A percentile compares a stretch with the other conserved stretches of the same genome.
These are phyloP conservation scores for Echites panduratus DNA, from an alignment of 257 asterid genomes.

Conservation along the genomic window DNA sequence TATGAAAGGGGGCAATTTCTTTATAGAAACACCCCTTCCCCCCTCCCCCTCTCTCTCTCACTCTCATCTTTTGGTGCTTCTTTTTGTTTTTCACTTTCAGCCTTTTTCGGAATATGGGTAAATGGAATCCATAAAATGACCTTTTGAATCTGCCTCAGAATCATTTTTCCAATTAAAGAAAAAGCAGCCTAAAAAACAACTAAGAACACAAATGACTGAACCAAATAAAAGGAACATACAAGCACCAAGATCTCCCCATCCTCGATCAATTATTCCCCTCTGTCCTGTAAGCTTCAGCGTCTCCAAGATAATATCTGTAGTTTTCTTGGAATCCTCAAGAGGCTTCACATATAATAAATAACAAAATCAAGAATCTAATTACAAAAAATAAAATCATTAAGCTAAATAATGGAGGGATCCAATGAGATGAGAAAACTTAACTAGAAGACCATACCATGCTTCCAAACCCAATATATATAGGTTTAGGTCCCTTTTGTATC, in stretches of 20 bases:
- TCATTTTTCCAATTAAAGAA: no score
- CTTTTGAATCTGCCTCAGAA: background rate
- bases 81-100: background rate
- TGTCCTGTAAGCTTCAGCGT: slow-evolving; percentile 80
- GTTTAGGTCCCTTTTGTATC: slow-evolving; percentile 75
- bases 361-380: background rate
- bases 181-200: background rate
- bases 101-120: background rate
- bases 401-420: background rate
- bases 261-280: slow-evolving; percentile 94
- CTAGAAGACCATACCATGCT: slow-evolving; percentile 72
- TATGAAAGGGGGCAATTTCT: background rate
- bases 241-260: slow-evolving; percentile 98
- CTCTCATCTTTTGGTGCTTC: background rate
- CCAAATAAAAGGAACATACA: slow-evolving; percentile 44
- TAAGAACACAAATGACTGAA: slow-evolving; percentile 1
- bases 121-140: background rate
- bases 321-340: slow-evolving; percentile 76
- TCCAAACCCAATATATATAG: slow-evolving; percentile 94
- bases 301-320: slow-evolving; percentile 70
- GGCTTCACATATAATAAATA: slow-evolving; percentile 47
- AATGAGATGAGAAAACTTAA: background rate
- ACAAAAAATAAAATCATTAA: background rate
- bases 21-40: no score
- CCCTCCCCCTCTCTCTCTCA: no score